Conservation (phyloP, 495 filamentous ascomycete species). For the Aspergillus egyptiacus region DNA sequence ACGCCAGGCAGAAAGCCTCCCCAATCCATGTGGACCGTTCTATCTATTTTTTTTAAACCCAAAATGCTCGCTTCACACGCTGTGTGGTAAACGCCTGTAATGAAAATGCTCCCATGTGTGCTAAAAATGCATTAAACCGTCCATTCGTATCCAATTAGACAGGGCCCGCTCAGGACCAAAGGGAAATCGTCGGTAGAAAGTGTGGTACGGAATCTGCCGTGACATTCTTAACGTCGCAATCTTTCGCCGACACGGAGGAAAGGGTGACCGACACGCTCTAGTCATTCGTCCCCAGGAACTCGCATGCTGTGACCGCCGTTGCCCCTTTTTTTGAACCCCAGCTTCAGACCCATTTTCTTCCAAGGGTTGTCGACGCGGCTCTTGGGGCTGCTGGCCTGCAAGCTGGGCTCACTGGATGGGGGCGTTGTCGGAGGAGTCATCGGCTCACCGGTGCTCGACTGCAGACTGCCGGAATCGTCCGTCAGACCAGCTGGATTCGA, state of each 20-base stretch:
- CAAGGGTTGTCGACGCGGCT: constrained; percentile 55
- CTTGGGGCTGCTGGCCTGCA: constrained; percentile 46
- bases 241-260: not conserved
- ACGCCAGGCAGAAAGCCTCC: constrained; percentile 18
- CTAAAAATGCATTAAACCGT: constrained; percentile 25
- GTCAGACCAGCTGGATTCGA: constrained; percentile 34
- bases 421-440: constrained; percentile 91
- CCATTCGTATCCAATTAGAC: constrained; percentile 16
- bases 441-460: constrained; percentile 52
- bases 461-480: constrained; percentile 43
- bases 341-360: constrained; percentile 79
- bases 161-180: constrained; percentile 8
- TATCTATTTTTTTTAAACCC: constrained; percentile 18
- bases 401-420: constrained; percentile 53
- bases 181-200: constrained; percentile 9
- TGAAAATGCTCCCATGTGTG: constrained; percentile 11
- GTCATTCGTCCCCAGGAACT: constrained; percentile 31
- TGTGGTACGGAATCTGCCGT: constrained; percentile 12
- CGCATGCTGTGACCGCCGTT: constrained; percentile 31
- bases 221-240: constrained; percentile 8
- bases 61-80: constrained; percentile 23
- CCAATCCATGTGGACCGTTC: constrained; percentile 11
- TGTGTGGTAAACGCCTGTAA: constrained; percentile 15
- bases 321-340: constrained; percentile 61
- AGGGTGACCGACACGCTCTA: not conserved